These are phyloP conservation scores for Fusarium siculi DNA, from an alignment of 2,329 filamentous ascomycete genomes.

Conservation along the genomic window DNA sequence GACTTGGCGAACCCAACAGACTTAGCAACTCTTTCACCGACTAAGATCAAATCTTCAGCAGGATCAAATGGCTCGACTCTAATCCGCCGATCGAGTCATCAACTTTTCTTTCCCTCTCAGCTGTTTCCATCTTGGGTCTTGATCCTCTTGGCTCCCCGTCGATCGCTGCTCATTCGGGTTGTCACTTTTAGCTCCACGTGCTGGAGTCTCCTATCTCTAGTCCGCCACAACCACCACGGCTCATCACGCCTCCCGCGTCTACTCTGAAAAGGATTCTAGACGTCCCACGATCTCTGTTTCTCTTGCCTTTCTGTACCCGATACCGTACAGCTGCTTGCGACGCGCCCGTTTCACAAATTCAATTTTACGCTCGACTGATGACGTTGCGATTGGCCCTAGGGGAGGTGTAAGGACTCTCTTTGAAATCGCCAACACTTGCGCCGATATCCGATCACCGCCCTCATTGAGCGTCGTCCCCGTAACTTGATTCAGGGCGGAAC, in stretches of 20 bases:
- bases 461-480: background rate
- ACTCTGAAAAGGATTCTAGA: constrained; percentile 21
- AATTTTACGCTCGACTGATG: constrained; percentile 36
- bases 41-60: background rate
- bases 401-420: constrained; percentile 33
- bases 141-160: constrained; percentile 20
- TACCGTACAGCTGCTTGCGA: constrained; percentile 19
- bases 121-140: constrained; percentile 3
- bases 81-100: constrained; percentile 1
- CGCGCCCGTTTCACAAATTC: constrained; percentile 6
- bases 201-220: constrained; percentile 40
- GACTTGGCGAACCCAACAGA: background rate
- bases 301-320: constrained; percentile 4
- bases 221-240: constrained; percentile 36
- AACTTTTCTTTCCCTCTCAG: constrained; percentile 2
- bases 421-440: constrained; percentile 30
- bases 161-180: constrained; percentile 42
- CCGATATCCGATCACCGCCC: constrained; percentile 33
- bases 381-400: constrained; percentile 41
- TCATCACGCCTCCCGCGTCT: constrained; percentile 30
- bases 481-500: background rate
- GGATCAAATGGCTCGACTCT: background rate
- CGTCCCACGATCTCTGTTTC: constrained; percentile 34
- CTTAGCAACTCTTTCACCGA: background rate
- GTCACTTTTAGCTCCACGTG: constrained; percentile 42